Conservation (phyloP, 139 green algal genomes). For the Closterium sp. region DNA sequence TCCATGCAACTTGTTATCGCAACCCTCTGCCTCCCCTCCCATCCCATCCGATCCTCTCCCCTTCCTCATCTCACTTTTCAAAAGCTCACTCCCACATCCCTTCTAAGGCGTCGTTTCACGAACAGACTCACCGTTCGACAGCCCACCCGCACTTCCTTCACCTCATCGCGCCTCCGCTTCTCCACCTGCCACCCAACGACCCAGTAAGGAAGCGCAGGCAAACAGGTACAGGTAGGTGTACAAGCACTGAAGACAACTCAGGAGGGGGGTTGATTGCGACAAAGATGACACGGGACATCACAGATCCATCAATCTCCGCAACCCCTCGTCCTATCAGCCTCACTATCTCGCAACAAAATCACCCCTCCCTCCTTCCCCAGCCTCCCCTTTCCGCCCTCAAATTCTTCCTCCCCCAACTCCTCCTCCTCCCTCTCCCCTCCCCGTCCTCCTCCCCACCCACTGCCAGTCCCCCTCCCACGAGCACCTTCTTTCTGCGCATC, state of each 20-base stretch:
- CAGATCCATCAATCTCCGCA: no score
- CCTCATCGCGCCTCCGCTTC: constrained; percentile 4
- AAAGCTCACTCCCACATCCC: constrained; percentile 17
- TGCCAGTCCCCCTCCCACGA: not conserved
- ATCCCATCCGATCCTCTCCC: not conserved
- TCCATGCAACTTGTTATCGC: no score
- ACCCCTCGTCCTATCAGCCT: not conserved
- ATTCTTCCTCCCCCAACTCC: not conserved
- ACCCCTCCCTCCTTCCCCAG: not conserved
- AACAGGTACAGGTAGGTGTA: no score
- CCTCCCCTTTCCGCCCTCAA: not conserved
- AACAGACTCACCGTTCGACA: constrained; percentile 12
- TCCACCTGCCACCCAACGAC: constrained; percentile 8
- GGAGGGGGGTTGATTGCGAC: no score
- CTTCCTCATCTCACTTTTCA: constrained; percentile 11
- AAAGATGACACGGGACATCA: no score
- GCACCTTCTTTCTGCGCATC: constrained; percentile 19
- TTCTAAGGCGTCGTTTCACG: no score
- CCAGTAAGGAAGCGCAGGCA: not conserved
- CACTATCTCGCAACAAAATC: not conserved
- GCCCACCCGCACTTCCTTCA: constrained; percentile 23
- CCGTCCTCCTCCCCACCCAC: not conserved
- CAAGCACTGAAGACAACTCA: no score
- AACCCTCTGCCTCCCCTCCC: no score
- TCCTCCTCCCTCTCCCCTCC: constrained; percentile 16